phyloP scores from a whole-genome alignment of 345 rosid genomes.

The Dovyalis caffra region DNA sequence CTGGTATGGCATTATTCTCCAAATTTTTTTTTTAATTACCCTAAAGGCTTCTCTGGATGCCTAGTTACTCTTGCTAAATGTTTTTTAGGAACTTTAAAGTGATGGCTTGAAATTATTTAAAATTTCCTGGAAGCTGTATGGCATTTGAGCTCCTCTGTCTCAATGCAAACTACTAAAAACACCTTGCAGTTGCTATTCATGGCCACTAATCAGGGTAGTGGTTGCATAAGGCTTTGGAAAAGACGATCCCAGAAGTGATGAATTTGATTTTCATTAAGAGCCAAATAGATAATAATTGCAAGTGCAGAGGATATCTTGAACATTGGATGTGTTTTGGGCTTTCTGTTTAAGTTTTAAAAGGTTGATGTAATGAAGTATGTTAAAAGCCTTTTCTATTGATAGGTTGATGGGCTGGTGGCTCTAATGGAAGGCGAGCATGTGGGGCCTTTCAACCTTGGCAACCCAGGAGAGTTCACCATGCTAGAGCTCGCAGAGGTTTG shows the following conservation, averaged over 20 bases:
- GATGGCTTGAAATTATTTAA: background rate
- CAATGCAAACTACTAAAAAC: background rate
- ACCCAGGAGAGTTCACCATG: slow-evolving; percentile 99
- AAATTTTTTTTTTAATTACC: too few relatives aligned
- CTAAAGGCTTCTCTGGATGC: background rate
- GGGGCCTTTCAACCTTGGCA: slow-evolving; percentile 96
- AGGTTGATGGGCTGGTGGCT: slow-evolving; percentile 93
- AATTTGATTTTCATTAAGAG: background rate
- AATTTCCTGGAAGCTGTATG: background rate
- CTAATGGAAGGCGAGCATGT: slow-evolving; percentile 90
- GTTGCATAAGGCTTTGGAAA: background rate
- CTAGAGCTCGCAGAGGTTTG: slow-evolving; percentile 96
- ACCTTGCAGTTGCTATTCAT: background rate
- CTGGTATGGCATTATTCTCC: slow-evolving; percentile 48
- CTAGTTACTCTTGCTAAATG: background rate
- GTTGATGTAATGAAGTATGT: background rate
- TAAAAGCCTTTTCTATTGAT: slow-evolving; percentile 13
- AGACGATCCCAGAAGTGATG: background rate
- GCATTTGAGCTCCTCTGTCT: background rate
- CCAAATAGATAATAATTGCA: background rate
- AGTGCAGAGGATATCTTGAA: background rate
- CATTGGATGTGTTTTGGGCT: background rate
- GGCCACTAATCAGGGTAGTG: background rate
- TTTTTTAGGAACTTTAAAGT: background rate
- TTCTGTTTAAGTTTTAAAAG: background rate